Base-by-base conservation (phyloP, 1,284 basidiomycete species). In the Schizophyllum amplum region DNA sequence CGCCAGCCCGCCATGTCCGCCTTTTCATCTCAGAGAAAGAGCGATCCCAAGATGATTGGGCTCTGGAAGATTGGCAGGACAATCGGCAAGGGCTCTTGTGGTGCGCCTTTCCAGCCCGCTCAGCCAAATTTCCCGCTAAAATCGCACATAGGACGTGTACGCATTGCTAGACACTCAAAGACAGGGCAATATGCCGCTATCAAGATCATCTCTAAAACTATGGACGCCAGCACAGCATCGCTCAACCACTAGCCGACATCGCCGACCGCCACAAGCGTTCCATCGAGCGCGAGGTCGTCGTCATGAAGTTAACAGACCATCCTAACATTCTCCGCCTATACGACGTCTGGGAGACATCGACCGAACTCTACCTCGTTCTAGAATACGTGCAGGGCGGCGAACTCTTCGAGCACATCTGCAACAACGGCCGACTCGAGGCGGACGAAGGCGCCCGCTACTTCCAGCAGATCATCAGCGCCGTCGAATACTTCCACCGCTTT, bases 281-380 rank as follows among this genome's bases (percentile, higher is more conserved):
- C 51, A 88, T 98, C 62, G 94, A 98, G 72, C 84, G 95, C 62
- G 97, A 99, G 73, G 98, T 99, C 60, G 94, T 98, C 64, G 92
- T 99, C 70, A 98, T 99, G 96, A 98, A 98, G 72, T 86, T 99
- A 60, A 91, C 99, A 66, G 91, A 97, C 65, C 96, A 99, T 69
- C 95, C 96, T 1, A 98, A 98, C 71, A 86, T 99, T 61, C 83
- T 93, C 78, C 87, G 87, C 54, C 81, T 99, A 48, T 96, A 95
- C 75, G 96, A 99, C 68, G 96, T 99, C 59, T 98, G 94, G 90
- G 95, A 99, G 75, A 97, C 94, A 0, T 90, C 87, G 3, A 85
- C 84, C 54, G 88, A 95, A 62, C 83, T 98, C 64, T 96, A 83
- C 71, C 86, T 99, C 59, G 89, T 99, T 66, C 89, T 99, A 69